A percentile compares a stretch with the other conserved stretches of the same genome.
These are phyloP conservation scores for Chenopodium formosanum DNA, from an alignment of 148 eudicot genomes.

Conservation along the genomic window DNA sequence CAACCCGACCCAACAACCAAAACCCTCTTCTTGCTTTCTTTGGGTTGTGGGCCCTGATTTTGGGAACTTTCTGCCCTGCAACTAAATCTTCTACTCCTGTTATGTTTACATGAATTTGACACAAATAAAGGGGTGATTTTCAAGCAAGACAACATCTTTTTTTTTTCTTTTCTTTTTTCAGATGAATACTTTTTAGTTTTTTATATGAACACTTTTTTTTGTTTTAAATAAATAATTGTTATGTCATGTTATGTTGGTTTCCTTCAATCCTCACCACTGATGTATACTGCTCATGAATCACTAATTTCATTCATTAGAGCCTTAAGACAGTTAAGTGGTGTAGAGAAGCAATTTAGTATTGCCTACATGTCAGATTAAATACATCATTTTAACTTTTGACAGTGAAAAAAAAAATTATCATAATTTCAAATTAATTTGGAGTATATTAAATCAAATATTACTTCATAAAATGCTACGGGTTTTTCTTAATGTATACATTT, in stretches of 20 bases:
- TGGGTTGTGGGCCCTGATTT: slow-evolving; percentile 12
- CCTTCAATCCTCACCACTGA: slow-evolving; percentile 7
- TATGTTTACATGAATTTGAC: slow-evolving; percentile 9
- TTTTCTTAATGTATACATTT: too few relatives aligned
- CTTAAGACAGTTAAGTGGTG: too few relatives aligned
- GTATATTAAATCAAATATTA: too few relatives aligned
- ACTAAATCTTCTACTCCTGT: slow-evolving; percentile 24
- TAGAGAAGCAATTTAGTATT: too few relatives aligned
- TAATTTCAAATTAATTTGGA: too few relatives aligned
- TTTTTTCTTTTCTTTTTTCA: neutral
- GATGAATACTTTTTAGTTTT: neutral
- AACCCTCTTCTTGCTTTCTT: slow-evolving; percentile 48
- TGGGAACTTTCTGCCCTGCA: slow-evolving; percentile 50
- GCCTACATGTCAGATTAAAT: too few relatives aligned
- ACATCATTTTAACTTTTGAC: too few relatives aligned
- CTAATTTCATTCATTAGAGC: too few relatives aligned
- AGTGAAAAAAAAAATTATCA: too few relatives aligned
- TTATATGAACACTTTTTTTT: neutral
- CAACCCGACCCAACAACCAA: slow-evolving; percentile 74
- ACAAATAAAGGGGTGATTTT: slow-evolving; percentile 27
- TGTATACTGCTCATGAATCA: neutral
- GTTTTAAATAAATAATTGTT: neutral
- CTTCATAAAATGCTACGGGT: too few relatives aligned
- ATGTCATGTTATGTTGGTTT: slow-evolving; percentile 2
- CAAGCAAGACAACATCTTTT: slow-evolving; percentile 30